Percentiles rank a stretch among this genome's conserved stretches.
These are phyloP conservation scores for Prunus mongolica DNA, from an alignment of 306 rosid species.

Conservation along the genomic window DNA sequence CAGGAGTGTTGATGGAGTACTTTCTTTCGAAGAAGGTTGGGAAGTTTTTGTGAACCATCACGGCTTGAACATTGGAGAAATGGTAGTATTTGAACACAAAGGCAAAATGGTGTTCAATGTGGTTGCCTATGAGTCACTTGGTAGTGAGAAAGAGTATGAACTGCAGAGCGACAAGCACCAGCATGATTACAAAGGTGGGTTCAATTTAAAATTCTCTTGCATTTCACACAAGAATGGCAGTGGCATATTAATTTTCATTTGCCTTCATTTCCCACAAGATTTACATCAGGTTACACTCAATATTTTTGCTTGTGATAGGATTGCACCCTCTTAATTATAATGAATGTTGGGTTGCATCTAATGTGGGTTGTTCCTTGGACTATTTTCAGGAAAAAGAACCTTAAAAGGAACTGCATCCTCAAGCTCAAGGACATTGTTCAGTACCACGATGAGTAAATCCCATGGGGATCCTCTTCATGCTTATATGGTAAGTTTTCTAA, in stretches of 20 bases:
- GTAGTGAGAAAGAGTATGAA: background rate
- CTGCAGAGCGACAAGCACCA: background rate
- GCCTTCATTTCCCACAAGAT: background rate
- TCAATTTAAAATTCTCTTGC: background rate
- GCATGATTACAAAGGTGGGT: background rate
- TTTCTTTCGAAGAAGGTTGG: background rate
- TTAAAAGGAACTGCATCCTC: background rate
- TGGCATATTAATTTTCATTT: background rate
- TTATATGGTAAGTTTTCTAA: background rate
- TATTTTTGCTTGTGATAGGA: no score
- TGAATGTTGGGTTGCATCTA: background rate
- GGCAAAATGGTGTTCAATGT: background rate
- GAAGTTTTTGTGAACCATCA: background rate
- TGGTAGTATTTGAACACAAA: background rate
- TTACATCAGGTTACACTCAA: background rate
- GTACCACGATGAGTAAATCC: background rate
- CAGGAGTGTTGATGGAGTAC: background rate
- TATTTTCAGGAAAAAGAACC: background rate
- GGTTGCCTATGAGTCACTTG: background rate
- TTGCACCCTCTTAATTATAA: no score
- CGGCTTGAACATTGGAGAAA: background rate
- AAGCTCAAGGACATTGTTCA: background rate
- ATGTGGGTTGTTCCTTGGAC: background rate
- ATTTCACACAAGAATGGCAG: background rate
- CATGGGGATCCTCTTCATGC: background rate